Percentiles rank a stretch among this genome's conserved stretches.
Evolutionary conservation across 345 rosid genomes (phyloP).

Genomic region (Citrus hindsii): DNA sequence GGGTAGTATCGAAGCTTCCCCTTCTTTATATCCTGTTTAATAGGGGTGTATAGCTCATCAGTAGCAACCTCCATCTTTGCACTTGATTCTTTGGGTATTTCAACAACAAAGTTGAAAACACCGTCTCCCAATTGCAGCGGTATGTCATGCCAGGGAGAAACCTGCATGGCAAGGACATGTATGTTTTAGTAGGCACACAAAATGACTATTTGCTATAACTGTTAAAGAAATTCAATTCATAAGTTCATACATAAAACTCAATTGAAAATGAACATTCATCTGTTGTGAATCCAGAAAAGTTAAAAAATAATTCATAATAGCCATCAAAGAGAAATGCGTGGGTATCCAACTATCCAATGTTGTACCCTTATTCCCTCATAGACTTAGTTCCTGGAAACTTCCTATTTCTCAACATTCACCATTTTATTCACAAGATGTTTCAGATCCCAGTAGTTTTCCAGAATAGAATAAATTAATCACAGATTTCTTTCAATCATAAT

Average conservation of each 20-base stretch:
- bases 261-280: neutral
- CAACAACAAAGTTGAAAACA: conserved; percentile 74
- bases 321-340: neutral
- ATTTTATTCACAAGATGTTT: neutral
- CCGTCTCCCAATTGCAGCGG: conserved; percentile 85
- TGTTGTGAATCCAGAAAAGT: neutral
- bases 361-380: neutral
- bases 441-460: neutral
- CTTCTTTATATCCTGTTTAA: conserved; percentile 83
- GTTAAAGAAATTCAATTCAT: neutral
- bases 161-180: conserved; percentile 29
- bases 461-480: neutral
- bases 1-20: conserved; percentile 73
- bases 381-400: neutral
- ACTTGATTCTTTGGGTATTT: conserved; percentile 89
- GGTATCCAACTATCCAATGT: neutral
- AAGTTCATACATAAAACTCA: neutral
- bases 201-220: neutral
- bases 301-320: neutral
- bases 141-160: conserved; percentile 97
- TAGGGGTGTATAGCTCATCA: conserved; percentile 84
- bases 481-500: neutral
- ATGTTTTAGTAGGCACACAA: neutral
- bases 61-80: conserved; percentile 99
- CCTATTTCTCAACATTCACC: neutral